These are phyloP conservation scores for Leptosphaerulina australis DNA, from an alignment of 2,329 filamentous ascomycete species.

Conservation along the genomic window DNA sequence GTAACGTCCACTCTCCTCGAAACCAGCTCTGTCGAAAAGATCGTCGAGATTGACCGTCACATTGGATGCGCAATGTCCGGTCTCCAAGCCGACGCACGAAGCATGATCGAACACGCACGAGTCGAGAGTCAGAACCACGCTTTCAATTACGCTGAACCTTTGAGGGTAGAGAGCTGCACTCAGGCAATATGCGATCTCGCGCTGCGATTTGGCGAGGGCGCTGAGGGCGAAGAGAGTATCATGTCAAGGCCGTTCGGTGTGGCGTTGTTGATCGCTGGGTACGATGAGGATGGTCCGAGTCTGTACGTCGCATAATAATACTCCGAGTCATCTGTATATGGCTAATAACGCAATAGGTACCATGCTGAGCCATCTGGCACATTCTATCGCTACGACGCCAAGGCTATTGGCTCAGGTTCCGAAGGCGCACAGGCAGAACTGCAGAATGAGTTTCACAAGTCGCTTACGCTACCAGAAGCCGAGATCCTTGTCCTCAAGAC, in stretches of 20 bases:
- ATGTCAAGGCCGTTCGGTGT: constrained; percentile 98
- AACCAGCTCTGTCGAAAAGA: constrained; percentile 98
- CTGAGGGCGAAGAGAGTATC: constrained; percentile 96
- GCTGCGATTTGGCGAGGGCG: constrained; percentile 93
- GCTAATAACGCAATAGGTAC: constrained; percentile 62
- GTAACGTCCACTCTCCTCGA: constrained; percentile 97
- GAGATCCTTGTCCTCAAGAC: constrained; percentile 97
- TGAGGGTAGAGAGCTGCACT: constrained; percentile 96
- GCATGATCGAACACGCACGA: constrained; percentile 97
- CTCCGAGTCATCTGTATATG: background rate
- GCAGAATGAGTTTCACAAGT: constrained; percentile 99
- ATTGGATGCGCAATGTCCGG: constrained; percentile 99
- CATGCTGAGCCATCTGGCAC: constrained; percentile 97
- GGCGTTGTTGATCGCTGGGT: constrained; percentile 92
- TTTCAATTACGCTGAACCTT: constrained; percentile 96
- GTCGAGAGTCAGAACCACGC: constrained; percentile 96
- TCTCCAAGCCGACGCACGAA: constrained; percentile 94
- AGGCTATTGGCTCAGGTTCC: constrained; percentile 96
- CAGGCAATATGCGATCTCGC: constrained; percentile 98
- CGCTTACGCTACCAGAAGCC: constrained; percentile 87
- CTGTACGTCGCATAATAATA: constrained; percentile 60
- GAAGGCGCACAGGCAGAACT: constrained; percentile 97
- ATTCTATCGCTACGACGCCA: constrained; percentile 98
- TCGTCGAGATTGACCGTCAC: constrained; percentile 98
- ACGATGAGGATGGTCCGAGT: constrained; percentile 95